Base-by-base conservation (phyloP, 208 protist species). In the Phytomonas sp. region DNA sequence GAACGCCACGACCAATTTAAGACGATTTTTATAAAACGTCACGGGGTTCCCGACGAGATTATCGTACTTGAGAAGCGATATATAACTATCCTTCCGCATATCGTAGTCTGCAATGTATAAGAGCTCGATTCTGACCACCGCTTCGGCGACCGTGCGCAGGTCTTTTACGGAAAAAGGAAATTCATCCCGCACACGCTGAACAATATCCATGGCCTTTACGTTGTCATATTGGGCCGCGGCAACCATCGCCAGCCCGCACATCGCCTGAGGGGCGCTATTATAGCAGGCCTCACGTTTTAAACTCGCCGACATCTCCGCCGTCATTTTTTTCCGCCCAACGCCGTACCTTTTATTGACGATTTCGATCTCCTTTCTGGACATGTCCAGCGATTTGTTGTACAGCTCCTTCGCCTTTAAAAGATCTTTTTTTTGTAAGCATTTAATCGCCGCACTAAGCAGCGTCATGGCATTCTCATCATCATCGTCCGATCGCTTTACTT, bases 401-500 rank as follows among this genome's bases (percentile, higher is more conserved):
- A 93, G 74, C 64, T 92, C 77, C 64, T 80, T 80, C 6, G 87
- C 80, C 68, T 93, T 93, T 31, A 63, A 64, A 3, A 91, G 71
- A 0, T 95, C 86, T n/a, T 87, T 90, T 10, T 79, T 75, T 63
- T 87, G 78, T 62, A 93, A 68, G 69, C 87, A 78, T n/a, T 73
- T 75, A 63, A 88, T 84, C 2, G 87, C 90, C 1, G 78, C 74
- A 23, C 83, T 76, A 60, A 95, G 74, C 29, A 95, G 74, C 29
- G 90, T 95, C 82, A 93, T 88, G 42, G 88, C 80, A 70, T 95
- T 95, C 65, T 95, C 90, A 52, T 95, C 90, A 72, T 92, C 83
- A 63, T 34, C 19, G 19, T 63, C 31, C 29, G 78, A 61, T 12
- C 81, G 78, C 60, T 90, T 87, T 29, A 91, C 66, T 34, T 86